These are phyloP conservation scores for Rutstroemia sydowiana DNA, from an alignment of 2,329 filamentous ascomycete species.

Conservation along the genomic window DNA sequence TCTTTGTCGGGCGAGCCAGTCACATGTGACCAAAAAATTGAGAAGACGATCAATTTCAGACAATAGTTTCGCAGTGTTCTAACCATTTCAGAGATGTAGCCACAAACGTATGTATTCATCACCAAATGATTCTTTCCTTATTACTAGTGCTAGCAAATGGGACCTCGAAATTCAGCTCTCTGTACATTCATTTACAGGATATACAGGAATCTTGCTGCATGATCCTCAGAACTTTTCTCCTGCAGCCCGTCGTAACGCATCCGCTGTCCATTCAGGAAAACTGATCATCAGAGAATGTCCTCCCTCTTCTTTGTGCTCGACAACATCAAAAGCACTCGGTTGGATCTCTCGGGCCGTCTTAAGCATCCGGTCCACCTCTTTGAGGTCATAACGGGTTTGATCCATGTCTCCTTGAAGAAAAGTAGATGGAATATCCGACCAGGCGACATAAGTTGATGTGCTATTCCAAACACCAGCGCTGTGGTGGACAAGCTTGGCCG, in stretches of 20 bases:
- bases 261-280: constrained; percentile 10
- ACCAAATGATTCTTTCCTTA: no score
- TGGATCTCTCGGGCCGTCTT: background rate
- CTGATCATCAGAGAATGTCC: constrained; percentile 12
- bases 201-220: no score
- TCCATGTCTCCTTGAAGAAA: constrained; percentile 6
- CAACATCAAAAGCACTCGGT: constrained; percentile 13
- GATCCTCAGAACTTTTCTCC: no score
- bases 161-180: no score
- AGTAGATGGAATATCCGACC: constrained; percentile 13
- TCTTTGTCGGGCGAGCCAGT: no score
- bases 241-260: constrained; percentile 9
- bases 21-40: no score
- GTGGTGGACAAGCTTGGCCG: constrained; percentile 32
- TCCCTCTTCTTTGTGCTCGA: constrained; percentile 5
- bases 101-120: no score
- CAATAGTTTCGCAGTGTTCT: no score
- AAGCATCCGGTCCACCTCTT: constrained; percentile 7
- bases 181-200: no score
- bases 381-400: background rate
- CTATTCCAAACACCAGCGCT: constrained; percentile 27
- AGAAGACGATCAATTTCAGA: no score
- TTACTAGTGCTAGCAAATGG: no score
- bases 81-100: no score
- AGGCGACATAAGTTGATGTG: constrained; percentile 14